A percentile compares a stretch with the other conserved stretches of the same genome.
These are phyloP conservation scores for Pachysolen tannophilus DNA, from an alignment of 805 yeast genomes.

Conservation along the genomic window DNA sequence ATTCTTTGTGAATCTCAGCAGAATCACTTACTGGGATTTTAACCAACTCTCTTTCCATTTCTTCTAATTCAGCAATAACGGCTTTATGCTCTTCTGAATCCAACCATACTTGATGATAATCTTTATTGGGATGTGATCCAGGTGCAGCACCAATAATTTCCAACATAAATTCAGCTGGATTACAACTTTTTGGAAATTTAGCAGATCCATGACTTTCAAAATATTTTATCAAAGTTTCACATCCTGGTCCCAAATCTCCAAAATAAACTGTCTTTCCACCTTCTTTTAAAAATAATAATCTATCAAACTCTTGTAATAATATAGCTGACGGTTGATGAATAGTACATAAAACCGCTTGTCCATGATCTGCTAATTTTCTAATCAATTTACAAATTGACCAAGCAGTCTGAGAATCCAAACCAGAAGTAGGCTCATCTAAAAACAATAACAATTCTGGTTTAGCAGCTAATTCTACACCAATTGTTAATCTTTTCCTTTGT, in stretches of 20 bases:
- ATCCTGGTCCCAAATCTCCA: conserved; percentile 51
- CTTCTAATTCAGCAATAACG: neutral
- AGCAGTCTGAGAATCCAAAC: conserved; percentile 53
- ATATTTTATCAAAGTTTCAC: conserved; percentile 25
- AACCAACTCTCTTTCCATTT: conserved; percentile 12
- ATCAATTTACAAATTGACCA: conserved; percentile 50
- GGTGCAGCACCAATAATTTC: conserved; percentile 36
- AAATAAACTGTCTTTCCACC: conserved; percentile 75
- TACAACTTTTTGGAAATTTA: conserved; percentile 26
- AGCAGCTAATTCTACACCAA: conserved; percentile 50
- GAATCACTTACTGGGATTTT: conserved; percentile 8
- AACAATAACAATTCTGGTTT: conserved; percentile 45
- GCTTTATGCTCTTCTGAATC: neutral
- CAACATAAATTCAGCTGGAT: conserved; percentile 31
- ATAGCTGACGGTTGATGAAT: conserved; percentile 85
- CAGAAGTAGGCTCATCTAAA: conserved; percentile 57
- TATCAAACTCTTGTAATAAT: conserved; percentile 69
- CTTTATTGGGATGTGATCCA: conserved; percentile 28
- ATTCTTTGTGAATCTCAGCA: conserved; percentile 12
- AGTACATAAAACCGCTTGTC: conserved; percentile 56
- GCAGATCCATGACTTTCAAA: conserved; percentile 24
- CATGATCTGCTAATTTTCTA: conserved; percentile 42
- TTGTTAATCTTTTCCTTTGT: conserved; percentile 45
- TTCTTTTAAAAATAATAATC: conserved; percentile 56
- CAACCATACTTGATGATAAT: conserved; percentile 20